Base-by-base conservation (phyloP, 225 moss, liverwort and hornwort species). In the Climacium dendroides region DNA sequence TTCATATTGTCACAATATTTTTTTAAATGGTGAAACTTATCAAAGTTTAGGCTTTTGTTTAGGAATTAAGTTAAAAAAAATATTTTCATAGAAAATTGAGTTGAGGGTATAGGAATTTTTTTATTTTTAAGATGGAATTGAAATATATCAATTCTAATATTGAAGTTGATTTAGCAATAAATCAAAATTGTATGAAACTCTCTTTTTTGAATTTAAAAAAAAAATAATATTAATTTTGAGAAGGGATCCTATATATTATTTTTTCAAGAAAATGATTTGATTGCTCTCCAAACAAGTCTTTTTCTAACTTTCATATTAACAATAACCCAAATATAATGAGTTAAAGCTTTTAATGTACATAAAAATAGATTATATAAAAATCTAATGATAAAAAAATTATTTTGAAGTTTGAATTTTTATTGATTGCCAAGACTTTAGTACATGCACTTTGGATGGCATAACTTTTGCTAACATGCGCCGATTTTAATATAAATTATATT, bases 1-100 rank as follows among this genome's bases (percentile, higher is more conserved):
- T 65, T n/a, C 0, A 0, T 11, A 20, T 11, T 2, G 6, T 20
- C 2, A 65, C 6, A 65, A 20, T n/a, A 20, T n/a, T 45, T 45
- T 66, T 4, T 11, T 6, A n/a, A n/a, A n/a, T n/a, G 11, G n/a
- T 66, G n/a, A n/a, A 11, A n/a, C 2, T 19, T 35, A 65, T 65
- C 1, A 35, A 19, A 66, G 12, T 10, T 66, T 66, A 12, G 7
- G 0, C 6, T 11, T n/a, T n/a, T 35, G 20, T 22, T 20, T n/a
- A n/a, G 12, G 4, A 66, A 2, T 12, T 11, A 22, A 7, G 20
- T 22, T 20, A 11, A n/a, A 20, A 45, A 34, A 66, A 20, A 6
- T 20, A 0, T n/a, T n/a, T 12, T n/a, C 0, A 5, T 20, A n/a
- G 66, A n/a, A 0, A 66, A 20, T 10, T 19, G 10, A 65, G 4